Base-by-base conservation (phyloP, 768 basidiomycete species). In the Clitopilus passeckerianus region DNA sequence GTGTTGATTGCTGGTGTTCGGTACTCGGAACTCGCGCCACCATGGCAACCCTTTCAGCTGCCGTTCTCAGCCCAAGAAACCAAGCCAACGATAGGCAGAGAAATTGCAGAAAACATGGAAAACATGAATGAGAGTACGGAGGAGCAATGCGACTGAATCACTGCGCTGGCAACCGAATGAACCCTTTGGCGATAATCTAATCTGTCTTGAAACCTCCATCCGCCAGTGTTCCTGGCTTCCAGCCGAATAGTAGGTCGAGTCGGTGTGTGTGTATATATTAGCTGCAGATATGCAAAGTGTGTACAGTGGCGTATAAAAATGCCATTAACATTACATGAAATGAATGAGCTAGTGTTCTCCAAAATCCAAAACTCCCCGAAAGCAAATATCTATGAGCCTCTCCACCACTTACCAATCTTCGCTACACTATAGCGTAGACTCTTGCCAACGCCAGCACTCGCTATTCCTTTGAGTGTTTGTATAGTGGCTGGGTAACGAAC, bases 371-470 rank as follows among this genome's bases (percentile, higher is more conserved):
- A 18, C 56, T 60, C 54, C 43, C 46, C 20, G n/a, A 50, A 50
- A 50, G 22, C 46, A 23, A 18, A 50, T 41, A 50, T 50, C 46
- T 50, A 56, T 23, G 66, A 61, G 12, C 80, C 76, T 52, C 65
- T 66, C 84, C 90, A 90, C 90, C 93, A 97, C 73, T 98, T 98
- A 35, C 81, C 72, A 18, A 95, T 75, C 76, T 98, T 98, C 52
- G 87, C 84, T 23, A 79, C 63, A 50, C 83, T 76, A 66, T 98
- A 98, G 44, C 82, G 83, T 5, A 86, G 59, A 68, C 91, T 91
- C 80, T 94, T 95, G 53, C 80, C 77, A 9, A 90, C 62, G 4
- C 95, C 95, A 8, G 91, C 90, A 59, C 87, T 93, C 18, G 90
- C 82, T 53, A 98, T 68, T 24, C 95, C 94, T 74, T 97, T 98